Conservation (phyloP, 1,139 yeast species). For the Eremothecium sinecaudum region DNA sequence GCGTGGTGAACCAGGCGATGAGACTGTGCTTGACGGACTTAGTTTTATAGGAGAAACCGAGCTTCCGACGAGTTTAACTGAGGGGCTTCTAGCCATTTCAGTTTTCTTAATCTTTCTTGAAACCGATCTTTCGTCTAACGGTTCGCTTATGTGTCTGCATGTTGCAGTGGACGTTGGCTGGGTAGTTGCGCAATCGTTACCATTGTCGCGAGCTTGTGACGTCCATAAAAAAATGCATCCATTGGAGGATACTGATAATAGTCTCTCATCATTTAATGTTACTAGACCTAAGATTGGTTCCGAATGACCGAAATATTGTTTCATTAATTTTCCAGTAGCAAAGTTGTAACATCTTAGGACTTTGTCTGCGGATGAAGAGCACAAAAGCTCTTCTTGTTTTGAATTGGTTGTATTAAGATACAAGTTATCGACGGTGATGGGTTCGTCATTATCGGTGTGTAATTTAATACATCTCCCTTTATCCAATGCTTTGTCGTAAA, state of each 20-base stretch:
- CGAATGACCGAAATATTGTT: conserved; percentile 8
- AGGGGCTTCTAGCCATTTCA: conserved; percentile 21
- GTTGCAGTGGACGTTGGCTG: not conserved
- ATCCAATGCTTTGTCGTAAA: conserved; percentile 3
- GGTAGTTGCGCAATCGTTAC: not conserved
- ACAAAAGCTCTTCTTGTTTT: conserved; percentile 6
- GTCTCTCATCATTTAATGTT: conserved; percentile 2
- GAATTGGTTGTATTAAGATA: conserved; percentile 4
- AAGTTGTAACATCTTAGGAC: conserved; percentile 8
- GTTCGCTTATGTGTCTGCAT: not conserved
- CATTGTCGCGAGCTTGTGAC: not conserved
- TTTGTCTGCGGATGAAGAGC: conserved; percentile 9
- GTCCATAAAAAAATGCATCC: conserved; percentile 9
- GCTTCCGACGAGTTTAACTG: conserved; percentile 1
- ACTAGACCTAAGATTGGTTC: conserved; percentile 8
- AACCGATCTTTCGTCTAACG: not conserved
- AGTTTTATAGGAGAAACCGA: conserved; percentile 3
- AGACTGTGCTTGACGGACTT: not conserved
- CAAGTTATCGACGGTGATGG: conserved; percentile 6
- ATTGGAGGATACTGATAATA: conserved; percentile 7
- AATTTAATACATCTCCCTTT: conserved; percentile 3
- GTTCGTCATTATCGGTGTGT: conserved; percentile 8
- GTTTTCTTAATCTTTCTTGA: conserved; percentile 12
- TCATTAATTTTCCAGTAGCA: conserved; percentile 6
- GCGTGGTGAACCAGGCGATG: conserved; percentile 3